These are phyloP conservation scores for Boletus reticulatus DNA, from an alignment of 768 basidiomycete species.

Conservation along the genomic window DNA sequence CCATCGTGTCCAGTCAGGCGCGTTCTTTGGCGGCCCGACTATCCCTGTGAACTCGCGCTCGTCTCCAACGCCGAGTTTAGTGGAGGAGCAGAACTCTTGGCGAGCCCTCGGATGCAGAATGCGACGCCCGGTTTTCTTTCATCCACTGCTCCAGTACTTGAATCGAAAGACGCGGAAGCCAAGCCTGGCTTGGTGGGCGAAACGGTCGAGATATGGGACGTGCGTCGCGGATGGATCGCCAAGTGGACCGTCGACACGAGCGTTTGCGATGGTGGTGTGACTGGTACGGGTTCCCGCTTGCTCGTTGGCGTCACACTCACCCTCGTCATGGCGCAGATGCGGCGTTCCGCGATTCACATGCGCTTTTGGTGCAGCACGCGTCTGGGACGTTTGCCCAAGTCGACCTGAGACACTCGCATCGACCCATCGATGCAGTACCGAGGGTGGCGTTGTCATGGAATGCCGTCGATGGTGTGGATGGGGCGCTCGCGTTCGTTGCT, in stretches of 20 bases:
- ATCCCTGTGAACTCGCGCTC: conserved; percentile 72
- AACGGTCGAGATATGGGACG: conserved; percentile 84
- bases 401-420: conserved; percentile 63
- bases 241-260: conserved; percentile 77
- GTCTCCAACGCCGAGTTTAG: conserved; percentile 64
- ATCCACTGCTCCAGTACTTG: conserved; percentile 2
- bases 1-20: conserved; percentile 73
- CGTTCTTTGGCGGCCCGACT: conserved; percentile 73
- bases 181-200: conserved; percentile 40
- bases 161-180: conserved; percentile 16
- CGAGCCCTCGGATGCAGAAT: conserved; percentile 29
- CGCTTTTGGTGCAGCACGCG: conserved; percentile 68
- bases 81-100: conserved; percentile 27
- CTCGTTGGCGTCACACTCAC: neutral
- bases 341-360: conserved; percentile 66
- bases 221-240: conserved; percentile 73
- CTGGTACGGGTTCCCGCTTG: conserved; percentile 46
- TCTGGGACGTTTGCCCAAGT: conserved; percentile 80
- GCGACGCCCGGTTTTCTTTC: conserved; percentile 21
- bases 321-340: conserved; percentile 45
- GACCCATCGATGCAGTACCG: conserved; percentile 66
- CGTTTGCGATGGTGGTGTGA: conserved; percentile 66
- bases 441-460: conserved; percentile 68
- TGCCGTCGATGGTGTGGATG: conserved; percentile 34
- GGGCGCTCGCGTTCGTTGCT: conserved; percentile 64